Evolutionary conservation across 1,139 yeast genomes (phyloP).

Genomic region (Chernovozyma aurita): DNA sequence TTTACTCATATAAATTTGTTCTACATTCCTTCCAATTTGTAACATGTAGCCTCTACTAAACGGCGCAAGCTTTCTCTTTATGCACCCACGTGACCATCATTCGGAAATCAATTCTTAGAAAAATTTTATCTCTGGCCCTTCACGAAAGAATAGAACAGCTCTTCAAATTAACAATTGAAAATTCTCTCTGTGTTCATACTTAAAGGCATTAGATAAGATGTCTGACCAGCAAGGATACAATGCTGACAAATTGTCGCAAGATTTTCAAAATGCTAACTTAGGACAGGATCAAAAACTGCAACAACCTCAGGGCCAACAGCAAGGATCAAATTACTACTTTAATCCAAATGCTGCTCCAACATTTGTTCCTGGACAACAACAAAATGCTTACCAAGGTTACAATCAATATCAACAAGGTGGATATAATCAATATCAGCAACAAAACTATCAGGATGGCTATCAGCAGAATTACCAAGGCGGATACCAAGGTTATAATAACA

Average conservation of each 20-base stretch:
- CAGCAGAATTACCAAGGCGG: slow-evolving; percentile 19
- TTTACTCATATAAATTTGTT: too few relatives aligned
- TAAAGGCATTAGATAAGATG: slow-evolving; percentile 33
- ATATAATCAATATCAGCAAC: slow-evolving; percentile 19
- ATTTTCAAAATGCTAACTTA: slow-evolving; percentile 47
- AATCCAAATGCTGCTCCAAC: slow-evolving; percentile 39
- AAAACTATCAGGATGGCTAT: slow-evolving; percentile 21
- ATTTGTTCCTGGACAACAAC: slow-evolving; percentile 35
- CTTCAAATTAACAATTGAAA: not conserved
- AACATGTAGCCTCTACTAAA: too few relatives aligned
- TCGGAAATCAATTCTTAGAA: not conserved
- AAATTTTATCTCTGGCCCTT: not conserved
- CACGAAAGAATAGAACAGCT: not conserved
- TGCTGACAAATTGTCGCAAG: slow-evolving; percentile 52
- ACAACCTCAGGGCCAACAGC: slow-evolving; percentile 15
- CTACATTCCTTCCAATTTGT: too few relatives aligned
- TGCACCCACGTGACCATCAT: slow-evolving; percentile 2
- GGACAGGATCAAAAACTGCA: slow-evolving; percentile 16
- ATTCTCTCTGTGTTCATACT: too few relatives aligned
- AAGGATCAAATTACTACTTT: slow-evolving; percentile 20
- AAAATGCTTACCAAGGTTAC: slow-evolving; percentile 15
- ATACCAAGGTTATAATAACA: slow-evolving; percentile 18
- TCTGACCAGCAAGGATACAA: slow-evolving; percentile 42
- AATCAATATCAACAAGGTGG: slow-evolving; percentile 21
- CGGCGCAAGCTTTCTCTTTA: too few relatives aligned